Evolutionary conservation across 306 rosid species (phyloP).

Genomic region (Begonia masoniana): DNA sequence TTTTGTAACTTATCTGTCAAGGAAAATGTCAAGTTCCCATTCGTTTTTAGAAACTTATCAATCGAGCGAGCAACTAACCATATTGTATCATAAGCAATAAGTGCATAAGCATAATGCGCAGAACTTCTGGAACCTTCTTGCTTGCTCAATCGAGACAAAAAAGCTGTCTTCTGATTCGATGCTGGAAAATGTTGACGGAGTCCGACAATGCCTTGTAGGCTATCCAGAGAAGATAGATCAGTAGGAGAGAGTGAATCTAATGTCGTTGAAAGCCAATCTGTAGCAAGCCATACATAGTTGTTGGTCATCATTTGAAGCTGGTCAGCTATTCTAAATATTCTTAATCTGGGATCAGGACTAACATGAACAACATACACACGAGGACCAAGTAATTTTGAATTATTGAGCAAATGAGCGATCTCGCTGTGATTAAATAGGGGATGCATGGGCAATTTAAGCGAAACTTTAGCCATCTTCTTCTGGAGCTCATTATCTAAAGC

Average conservation of each 20-base stretch:
- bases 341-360: conserved; percentile 56
- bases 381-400: conserved; percentile 52
- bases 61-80: conserved; percentile 65
- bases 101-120: conserved; percentile 51
- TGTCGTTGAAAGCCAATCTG: conserved; percentile 81
- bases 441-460: conserved; percentile 54
- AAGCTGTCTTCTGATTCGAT: conserved; percentile 34
- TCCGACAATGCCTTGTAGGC: conserved; percentile 70
- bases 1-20: conserved; percentile 18
- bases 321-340: conserved; percentile 46
- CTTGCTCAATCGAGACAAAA: conserved; percentile 48
- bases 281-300: conserved; percentile 72
- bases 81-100: conserved; percentile 71
- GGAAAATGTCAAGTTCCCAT: conserved; percentile 43
- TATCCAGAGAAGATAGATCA: conserved; percentile 25
- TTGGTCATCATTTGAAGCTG: conserved; percentile 67
- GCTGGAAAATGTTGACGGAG: conserved; percentile 63
- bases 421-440: conserved; percentile 30
- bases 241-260: conserved; percentile 39
- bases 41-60: conserved; percentile 30
- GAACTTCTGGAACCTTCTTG: conserved; percentile 26
- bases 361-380: conserved; percentile 80
- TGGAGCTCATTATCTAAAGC: conserved; percentile 60
- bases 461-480: conserved; percentile 31
- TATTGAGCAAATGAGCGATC: conserved; percentile 41